phyloP scores from a whole-genome alignment of 208 protist species.

The Trypanosoma avium region DNA sequence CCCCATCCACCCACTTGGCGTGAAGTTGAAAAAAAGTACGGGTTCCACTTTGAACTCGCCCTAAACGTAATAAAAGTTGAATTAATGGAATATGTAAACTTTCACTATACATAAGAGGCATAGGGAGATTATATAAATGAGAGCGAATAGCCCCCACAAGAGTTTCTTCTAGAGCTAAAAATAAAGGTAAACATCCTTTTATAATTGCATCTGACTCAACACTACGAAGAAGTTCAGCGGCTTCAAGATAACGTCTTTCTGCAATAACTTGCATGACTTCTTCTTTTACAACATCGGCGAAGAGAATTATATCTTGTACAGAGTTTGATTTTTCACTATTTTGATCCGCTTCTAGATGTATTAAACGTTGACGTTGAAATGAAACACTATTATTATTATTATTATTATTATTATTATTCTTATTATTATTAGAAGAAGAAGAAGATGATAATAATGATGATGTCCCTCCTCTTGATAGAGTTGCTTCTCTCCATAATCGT shows the following conservation, averaged over 20 bases:
- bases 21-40: conserved; percentile 64
- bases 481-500: conserved; percentile 54
- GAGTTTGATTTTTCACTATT: conserved; percentile 9
- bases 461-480: conserved; percentile 11
- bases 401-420: background rate
- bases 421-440: no score
- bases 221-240: conserved; percentile 65
- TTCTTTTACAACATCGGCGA: conserved; percentile 67
- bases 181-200: conserved; percentile 57
- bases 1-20: conserved; percentile 61
- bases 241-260: conserved; percentile 64
- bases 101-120: conserved; percentile 71
- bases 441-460: no score
- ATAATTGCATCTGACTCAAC: conserved; percentile 47
- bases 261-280: conserved; percentile 67
- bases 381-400: background rate
- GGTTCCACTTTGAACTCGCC: conserved; percentile 48
- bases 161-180: conserved; percentile 64
- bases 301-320: conserved; percentile 50
- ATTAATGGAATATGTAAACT: conserved; percentile 78
- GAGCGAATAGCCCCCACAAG: conserved; percentile 51
- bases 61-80: conserved; percentile 80
- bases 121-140: conserved; percentile 49
- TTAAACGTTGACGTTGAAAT: background rate
- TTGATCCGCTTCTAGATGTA: background rate